phyloP scores from a whole-genome alignment of 2,329 filamentous ascomycete genomes.

The Leptographium galeiforme region DNA sequence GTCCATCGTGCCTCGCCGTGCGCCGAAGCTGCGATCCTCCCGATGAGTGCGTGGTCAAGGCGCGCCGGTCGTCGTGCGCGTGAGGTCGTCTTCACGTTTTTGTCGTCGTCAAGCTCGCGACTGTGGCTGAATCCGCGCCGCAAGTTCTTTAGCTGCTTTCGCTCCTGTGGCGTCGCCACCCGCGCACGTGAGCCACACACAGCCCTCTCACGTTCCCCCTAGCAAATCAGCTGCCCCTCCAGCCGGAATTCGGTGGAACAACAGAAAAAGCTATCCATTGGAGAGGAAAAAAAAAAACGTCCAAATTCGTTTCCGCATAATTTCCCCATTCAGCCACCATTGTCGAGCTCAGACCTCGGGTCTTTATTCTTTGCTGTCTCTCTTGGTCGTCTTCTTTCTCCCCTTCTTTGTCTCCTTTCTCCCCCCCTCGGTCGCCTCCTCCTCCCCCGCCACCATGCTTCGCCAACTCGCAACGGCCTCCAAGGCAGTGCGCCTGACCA shows the following conservation, averaged over 20 bases:
- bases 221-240: conserved; percentile 1
- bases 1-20: conserved; percentile 29
- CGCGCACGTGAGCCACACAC: neutral
- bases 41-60: neutral
- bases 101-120: neutral
- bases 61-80: neutral
- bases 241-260: neutral
- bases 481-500: conserved; percentile 7
- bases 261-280: conserved; percentile 1
- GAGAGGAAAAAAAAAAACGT: conserved; percentile 5
- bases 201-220: too few relatives aligned
- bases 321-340: neutral
- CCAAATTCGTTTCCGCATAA: neutral
- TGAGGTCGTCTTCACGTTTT: neutral
- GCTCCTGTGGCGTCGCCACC: neutral
- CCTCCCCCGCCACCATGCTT: conserved; percentile 4
- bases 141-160: neutral
- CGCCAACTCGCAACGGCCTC: conserved; percentile 6
- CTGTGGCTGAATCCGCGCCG: neutral
- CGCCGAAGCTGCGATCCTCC: neutral
- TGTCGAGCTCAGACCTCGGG: neutral
- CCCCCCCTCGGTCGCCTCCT: neutral
- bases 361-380: too few relatives aligned
- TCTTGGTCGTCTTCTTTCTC: neutral
- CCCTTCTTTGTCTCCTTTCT: neutral